Conservation (phyloP, 2,329 filamentous ascomycete species). For the Penicillium rolfsii region DNA sequence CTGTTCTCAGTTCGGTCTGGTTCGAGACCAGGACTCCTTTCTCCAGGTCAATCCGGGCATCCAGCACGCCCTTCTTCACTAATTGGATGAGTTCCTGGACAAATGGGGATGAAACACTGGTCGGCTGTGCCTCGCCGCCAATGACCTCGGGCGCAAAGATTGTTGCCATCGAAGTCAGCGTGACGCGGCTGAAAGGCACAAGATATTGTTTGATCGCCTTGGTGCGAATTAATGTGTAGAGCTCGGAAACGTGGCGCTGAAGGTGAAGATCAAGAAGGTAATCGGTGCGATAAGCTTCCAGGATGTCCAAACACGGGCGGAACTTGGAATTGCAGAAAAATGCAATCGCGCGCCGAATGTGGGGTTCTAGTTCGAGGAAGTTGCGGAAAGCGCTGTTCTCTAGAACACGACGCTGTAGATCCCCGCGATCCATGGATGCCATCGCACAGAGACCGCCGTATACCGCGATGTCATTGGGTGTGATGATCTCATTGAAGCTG, state of each 20-base stretch:
- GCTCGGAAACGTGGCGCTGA: slow-evolving; percentile 67
- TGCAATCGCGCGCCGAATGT: slow-evolving; percentile 86
- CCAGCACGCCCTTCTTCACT: slow-evolving; percentile 72
- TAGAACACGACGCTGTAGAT: slow-evolving; percentile 75
- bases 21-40: slow-evolving; percentile 77
- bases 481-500: slow-evolving; percentile 71
- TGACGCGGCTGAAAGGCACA: slow-evolving; percentile 85
- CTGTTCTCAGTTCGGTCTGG: slow-evolving; percentile 65
- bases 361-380: slow-evolving; percentile 89
- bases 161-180: slow-evolving; percentile 73
- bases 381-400: slow-evolving; percentile 79
- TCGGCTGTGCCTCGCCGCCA: slow-evolving; percentile 56
- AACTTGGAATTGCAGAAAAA: slow-evolving; percentile 92
- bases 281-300: slow-evolving; percentile 80
- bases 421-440: slow-evolving; percentile 80
- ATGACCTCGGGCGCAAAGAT: slow-evolving; percentile 65
- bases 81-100: slow-evolving; percentile 71
- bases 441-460: slow-evolving; percentile 91
- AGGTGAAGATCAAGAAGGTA: slow-evolving; percentile 91
- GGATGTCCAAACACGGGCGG: slow-evolving; percentile 76
- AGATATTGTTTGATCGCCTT: slow-evolving; percentile 96
- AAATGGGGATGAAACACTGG: slow-evolving; percentile 58
- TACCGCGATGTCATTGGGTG: slow-evolving; percentile 83
- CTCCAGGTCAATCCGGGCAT: slow-evolving; percentile 83
- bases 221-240: slow-evolving; percentile 77